Percentiles rank a stretch among this genome's conserved stretches.
Conservation (phyloP, 345 rosid species). For the Lagerstroemia speciosa region DNA sequence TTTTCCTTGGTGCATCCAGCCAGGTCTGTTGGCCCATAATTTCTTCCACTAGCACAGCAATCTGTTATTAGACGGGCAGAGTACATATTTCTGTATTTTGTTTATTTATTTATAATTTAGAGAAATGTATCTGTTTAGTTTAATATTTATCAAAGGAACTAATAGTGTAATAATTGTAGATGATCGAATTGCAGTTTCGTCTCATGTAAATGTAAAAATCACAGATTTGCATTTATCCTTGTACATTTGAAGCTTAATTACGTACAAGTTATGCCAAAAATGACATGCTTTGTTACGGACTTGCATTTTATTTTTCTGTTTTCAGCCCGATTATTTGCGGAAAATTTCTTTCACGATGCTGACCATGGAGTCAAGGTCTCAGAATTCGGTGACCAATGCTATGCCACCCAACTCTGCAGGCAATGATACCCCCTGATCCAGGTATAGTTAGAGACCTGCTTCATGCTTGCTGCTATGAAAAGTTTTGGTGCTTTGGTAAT, state of each 20-base stretch:
- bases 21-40: conserved; percentile 38
- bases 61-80: neutral
- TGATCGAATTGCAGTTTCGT: no score
- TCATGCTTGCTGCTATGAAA: conserved; percentile 1
- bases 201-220: neutral
- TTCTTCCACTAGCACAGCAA: neutral
- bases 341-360: conserved; percentile 81
- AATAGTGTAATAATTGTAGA: no score
- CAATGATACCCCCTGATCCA: conserved; percentile 1
- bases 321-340: conserved; percentile 71
- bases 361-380: conserved; percentile 41
- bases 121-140: neutral
- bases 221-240: neutral
- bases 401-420: neutral
- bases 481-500: neutral
- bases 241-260: neutral
- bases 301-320: conserved; percentile 9
- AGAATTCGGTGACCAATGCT: neutral
- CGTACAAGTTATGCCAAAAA: neutral
- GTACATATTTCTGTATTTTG: neutral
- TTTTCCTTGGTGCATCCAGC: conserved; percentile 46
- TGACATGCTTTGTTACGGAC: neutral
- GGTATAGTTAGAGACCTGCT: neutral
- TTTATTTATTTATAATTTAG: neutral
- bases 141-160: neutral